A percentile compares a stretch with the other conserved stretches of the same genome.
phyloP scores from a whole-genome alignment of 257 asterid species.

The Plantago ovata region DNA sequence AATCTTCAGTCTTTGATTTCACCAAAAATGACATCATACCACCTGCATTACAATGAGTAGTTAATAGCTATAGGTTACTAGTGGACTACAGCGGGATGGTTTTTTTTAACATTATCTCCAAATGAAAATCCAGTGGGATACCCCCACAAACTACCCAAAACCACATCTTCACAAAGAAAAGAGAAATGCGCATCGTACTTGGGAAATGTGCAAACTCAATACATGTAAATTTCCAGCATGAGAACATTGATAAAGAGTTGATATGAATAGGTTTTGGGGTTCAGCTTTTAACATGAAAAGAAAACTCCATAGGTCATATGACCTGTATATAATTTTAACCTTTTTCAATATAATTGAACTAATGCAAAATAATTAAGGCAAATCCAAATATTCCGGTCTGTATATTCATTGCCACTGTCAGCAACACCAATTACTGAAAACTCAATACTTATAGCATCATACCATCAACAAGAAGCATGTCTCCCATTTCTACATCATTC shows the following conservation, averaged over 20 bases:
- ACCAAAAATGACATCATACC: constrained; percentile 93
- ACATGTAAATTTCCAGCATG: background rate
- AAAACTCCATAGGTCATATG: background rate
- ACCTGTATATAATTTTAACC: background rate
- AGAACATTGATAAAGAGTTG: background rate
- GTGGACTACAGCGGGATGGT: constrained; percentile 22
- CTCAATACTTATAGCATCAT: constrained; percentile 20
- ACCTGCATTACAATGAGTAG: constrained; percentile 45
- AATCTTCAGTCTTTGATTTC: constrained; percentile 73
- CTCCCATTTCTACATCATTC: constrained; percentile 90
- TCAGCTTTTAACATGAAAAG: background rate
- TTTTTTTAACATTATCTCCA: background rate
- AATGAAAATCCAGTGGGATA: constrained; percentile 20
- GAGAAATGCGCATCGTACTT: background rate
- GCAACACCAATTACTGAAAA: background rate
- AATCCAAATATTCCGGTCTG: constrained; percentile 10
- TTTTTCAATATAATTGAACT: background rate
- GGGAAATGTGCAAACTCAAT: background rate
- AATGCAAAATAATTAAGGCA: constrained; percentile 1
- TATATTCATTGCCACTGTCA: background rate
- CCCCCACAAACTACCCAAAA: background rate
- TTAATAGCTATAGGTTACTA: constrained; percentile 34
- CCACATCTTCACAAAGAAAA: no score
- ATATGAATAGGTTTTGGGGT: no score
- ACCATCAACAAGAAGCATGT: constrained; percentile 99